A percentile compares a stretch with the other conserved stretches of the same genome.
phyloP scores from a whole-genome alignment of 164 flowering plant species.

The Tetracentron sinense region DNA sequence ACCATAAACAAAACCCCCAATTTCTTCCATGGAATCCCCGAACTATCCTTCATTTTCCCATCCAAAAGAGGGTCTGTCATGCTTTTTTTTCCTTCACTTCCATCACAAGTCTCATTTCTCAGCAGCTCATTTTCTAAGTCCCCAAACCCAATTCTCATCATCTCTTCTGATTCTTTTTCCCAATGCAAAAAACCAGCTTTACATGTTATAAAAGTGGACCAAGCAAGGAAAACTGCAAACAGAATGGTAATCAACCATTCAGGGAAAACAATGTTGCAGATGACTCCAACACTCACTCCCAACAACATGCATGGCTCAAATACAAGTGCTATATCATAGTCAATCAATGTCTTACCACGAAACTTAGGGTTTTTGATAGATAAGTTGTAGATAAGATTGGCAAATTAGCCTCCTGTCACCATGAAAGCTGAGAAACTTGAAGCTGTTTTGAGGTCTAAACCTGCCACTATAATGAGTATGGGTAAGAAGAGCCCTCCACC shows the following conservation, averaged over 20 bases:
- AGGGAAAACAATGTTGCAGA: slow-evolving; percentile 58
- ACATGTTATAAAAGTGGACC: slow-evolving; percentile 58
- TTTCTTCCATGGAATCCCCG: slow-evolving; percentile 50
- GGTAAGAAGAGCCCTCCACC: slow-evolving; percentile 74
- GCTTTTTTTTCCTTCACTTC: slow-evolving; percentile 8
- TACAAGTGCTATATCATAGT: slow-evolving; percentile 57
- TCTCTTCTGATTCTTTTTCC: slow-evolving; percentile 45
- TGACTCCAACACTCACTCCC: slow-evolving; percentile 73
- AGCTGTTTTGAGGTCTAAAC: slow-evolving; percentile 62
- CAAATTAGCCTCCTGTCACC: slow-evolving; percentile 72
- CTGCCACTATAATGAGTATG: slow-evolving; percentile 50
- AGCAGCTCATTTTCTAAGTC: slow-evolving; percentile 19
- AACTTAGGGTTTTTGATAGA: slow-evolving; percentile 16
- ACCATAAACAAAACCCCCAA: slow-evolving; percentile 42
- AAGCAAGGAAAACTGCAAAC: slow-evolving; percentile 54
- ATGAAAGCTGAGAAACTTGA: slow-evolving; percentile 63
- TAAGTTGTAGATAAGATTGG: slow-evolving; percentile 43
- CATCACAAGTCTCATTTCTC: slow-evolving; percentile 10
- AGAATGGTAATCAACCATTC: slow-evolving; percentile 59
- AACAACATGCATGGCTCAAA: slow-evolving; percentile 66
- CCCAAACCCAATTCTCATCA: slow-evolving; percentile 14
- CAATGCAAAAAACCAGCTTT: slow-evolving; percentile 44
- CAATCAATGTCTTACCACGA: slow-evolving; percentile 36
- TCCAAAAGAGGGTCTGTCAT: slow-evolving; percentile 35
- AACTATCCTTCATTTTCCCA: neutral